Evolutionary conservation across 176 grass and related monocot genomes (phyloP).

Genomic region (Zizania latifolia): DNA sequence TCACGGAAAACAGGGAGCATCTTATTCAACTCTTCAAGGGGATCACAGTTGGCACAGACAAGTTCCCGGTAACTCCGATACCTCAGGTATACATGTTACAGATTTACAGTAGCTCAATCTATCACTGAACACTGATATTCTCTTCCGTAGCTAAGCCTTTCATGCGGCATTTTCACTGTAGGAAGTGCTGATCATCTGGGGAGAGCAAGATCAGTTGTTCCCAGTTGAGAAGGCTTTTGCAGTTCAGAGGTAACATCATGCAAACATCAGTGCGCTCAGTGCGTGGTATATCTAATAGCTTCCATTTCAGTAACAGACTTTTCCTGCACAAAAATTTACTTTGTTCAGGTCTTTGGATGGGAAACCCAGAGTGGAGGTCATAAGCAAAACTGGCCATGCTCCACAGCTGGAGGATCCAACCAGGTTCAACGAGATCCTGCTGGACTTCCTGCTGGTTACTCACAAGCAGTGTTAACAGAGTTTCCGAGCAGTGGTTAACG

Average conservation of each 20-base stretch:
- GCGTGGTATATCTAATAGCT: too few relatives aligned
- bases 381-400: conserved; percentile 53
- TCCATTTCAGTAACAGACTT: not conserved
- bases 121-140: not conserved
- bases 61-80: conserved; percentile 72
- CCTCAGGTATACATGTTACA: conserved; percentile 38
- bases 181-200: conserved; percentile 76
- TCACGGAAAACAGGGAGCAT: conserved; percentile 58
- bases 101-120: not conserved
- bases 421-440: conserved; percentile 38
- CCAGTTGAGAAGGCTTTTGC: conserved; percentile 52
- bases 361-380: conserved; percentile 49
- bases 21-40: conserved; percentile 60
- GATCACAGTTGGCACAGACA: conserved; percentile 58
- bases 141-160: not conserved
- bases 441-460: conserved; percentile 39
- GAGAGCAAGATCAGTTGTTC: conserved; percentile 72
- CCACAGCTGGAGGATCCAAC: conserved; percentile 47
- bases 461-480: too few relatives aligned
- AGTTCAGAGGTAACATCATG: conserved; percentile 39
- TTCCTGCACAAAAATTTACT: not conserved
- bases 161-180: not conserved
- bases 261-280: too few relatives aligned
- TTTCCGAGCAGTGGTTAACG: too few relatives aligned
- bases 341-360: conserved; percentile 51